Evolutionary conservation across 1,284 basidiomycete genomes (phyloP).

Genomic region (Hypsizygus ulmarius): DNA sequence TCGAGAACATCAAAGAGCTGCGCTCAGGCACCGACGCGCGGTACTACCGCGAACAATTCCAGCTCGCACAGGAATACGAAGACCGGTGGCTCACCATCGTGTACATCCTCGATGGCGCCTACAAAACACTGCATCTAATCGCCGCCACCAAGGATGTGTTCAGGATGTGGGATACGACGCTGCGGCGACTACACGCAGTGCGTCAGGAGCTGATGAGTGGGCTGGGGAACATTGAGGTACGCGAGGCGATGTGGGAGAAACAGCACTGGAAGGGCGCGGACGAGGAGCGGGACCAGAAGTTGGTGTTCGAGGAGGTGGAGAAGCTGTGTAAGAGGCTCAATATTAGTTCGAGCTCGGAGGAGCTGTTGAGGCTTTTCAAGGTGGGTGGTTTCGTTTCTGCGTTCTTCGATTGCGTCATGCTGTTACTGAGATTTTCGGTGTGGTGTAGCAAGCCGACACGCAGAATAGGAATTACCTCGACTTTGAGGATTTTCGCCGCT

Average conservation of each 20-base stretch:
- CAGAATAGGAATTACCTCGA: constrained; percentile 70
- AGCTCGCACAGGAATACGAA: constrained; percentile 59
- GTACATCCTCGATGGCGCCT: constrained; percentile 73
- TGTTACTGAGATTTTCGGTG: constrained; percentile 8
- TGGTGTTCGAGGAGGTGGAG: constrained; percentile 74
- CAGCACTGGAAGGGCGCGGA: constrained; percentile 81
- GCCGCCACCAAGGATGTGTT: constrained; percentile 73
- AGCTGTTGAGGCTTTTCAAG: constrained; percentile 66
- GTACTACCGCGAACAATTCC: constrained; percentile 78
- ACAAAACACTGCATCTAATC: constrained; percentile 92
- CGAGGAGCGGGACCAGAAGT: constrained; percentile 56
- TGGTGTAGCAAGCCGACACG: constrained; percentile 65
- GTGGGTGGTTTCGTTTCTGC: constrained; percentile 35
- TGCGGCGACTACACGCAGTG: constrained; percentile 58
- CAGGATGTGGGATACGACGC: constrained; percentile 62
- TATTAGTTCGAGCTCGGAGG: constrained; percentile 62
- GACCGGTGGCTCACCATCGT: constrained; percentile 77
- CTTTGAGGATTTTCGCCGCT: constrained; percentile 80
- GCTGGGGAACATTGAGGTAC: constrained; percentile 59
- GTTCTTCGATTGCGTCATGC: background rate
- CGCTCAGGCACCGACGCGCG: constrained; percentile 76
- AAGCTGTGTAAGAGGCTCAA: constrained; percentile 76
- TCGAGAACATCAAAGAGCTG: constrained; percentile 91
- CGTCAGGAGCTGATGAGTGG: constrained; percentile 69
- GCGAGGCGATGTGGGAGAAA: constrained; percentile 77